Base-by-base conservation (phyloP, 1,139 yeast species). In the Scheffersomyces titani region DNA sequence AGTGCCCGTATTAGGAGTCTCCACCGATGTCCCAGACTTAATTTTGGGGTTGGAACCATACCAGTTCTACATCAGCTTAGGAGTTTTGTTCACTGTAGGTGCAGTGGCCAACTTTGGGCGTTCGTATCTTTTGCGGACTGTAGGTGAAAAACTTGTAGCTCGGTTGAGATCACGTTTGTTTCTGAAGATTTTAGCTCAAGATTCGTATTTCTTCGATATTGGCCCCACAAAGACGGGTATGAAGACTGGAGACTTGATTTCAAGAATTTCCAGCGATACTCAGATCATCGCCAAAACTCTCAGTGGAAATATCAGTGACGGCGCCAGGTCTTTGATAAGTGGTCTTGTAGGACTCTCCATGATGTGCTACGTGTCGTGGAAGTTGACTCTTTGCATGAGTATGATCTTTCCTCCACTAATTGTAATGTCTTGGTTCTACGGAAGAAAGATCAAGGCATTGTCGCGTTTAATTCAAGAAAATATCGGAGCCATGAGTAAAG, bases 241-340 rank as follows among this genome's bases (percentile, higher is more conserved):
- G 82, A 88, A 94, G 67, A 96, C 93, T 1, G 99, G 98, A 49
- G 99, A 94, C 70, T 79, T 94, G 68, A 92, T 94, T 52, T 91
- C 97, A 5, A 78, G 98, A 59, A 76, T 94, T 47, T 87, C 97
- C 22, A 87, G 91, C 50, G 99, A 94, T 70, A 93, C 98, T 1
- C 93, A 90, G 67, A 89, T 94, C 50, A 97, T 94, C 18, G 86
- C 97, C 7, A 84, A 90, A 62, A 87, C 97, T 1, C 83, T 94
- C 62, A 92, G 98, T 50, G 96, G 91, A 59, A 92, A 92, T 69
- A 84, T 94, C 49, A 89, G 97, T 51, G 98, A 94, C 70, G 99
- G 98, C 24, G 84, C 90, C 55, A 83, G 97, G 55, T 88, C 97
- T 13, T 67, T 87, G 0, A 84, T 94, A 45, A 86, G 92, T 55